phyloP scores from a whole-genome alignment of 2,329 filamentous ascomycete species.

The Colletotrichum nymphaeae region DNA sequence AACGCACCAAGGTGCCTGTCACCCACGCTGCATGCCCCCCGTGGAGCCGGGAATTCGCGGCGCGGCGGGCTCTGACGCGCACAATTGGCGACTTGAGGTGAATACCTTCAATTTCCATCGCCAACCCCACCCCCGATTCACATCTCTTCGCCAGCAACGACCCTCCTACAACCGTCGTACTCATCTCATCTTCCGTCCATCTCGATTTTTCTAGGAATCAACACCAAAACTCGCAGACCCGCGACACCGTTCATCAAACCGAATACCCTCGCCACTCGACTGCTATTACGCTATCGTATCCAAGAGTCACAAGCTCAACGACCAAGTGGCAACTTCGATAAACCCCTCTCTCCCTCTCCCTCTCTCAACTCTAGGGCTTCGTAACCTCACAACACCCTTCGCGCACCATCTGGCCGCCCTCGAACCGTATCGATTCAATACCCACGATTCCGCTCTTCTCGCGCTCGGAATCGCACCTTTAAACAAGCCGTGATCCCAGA shows the following conservation, averaged over 20 bases:
- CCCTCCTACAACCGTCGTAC: background rate
- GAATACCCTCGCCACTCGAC: background rate
- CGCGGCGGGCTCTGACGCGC: slow-evolving; percentile 31
- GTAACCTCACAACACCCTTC: background rate
- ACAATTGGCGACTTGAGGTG: slow-evolving; percentile 21
- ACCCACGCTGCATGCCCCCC: background rate
- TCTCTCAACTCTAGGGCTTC: slow-evolving; percentile 8
- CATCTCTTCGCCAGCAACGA: background rate
- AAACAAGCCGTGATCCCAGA: slow-evolving; percentile 90
- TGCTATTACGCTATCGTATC: background rate
- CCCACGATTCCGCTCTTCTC: slow-evolving; percentile 38
- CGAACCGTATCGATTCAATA: slow-evolving; percentile 30
- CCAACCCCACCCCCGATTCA: slow-evolving; percentile 3
- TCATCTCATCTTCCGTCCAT: background rate
- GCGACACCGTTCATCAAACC: background rate
- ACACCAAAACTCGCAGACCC: background rate
- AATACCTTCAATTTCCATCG: slow-evolving; percentile 24
- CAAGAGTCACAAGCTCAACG: background rate
- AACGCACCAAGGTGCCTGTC: slow-evolving; percentile 22
- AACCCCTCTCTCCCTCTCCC: background rate
- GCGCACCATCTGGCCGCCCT: background rate
- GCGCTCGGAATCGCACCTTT: slow-evolving; percentile 73
- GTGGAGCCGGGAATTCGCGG: slow-evolving; percentile 28
- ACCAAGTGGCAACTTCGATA: slow-evolving; percentile 33
- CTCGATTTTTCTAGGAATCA: background rate